Percentiles rank a stretch among this genome's conserved stretches.
These are phyloP conservation scores for Teunomyces panamensis DNA, from an alignment of 805 yeast species.

Conservation along the genomic window DNA sequence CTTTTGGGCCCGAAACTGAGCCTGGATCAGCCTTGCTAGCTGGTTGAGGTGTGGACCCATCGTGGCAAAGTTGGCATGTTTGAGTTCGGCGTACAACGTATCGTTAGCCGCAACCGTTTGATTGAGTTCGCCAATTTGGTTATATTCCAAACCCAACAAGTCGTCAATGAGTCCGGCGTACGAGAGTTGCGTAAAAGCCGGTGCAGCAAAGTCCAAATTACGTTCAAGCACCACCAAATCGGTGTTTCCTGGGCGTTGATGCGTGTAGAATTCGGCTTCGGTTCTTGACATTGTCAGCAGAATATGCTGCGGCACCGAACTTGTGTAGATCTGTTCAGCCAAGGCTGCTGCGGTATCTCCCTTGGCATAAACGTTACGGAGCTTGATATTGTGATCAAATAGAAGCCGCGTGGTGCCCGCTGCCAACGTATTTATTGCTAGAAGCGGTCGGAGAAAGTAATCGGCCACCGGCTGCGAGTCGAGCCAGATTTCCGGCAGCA, in stretches of 20 bases:
- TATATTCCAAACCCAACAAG: constrained; percentile 47
- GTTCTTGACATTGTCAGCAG: constrained; percentile 32
- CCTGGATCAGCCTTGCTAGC: constrained; percentile 68
- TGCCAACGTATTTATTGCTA: constrained; percentile 48
- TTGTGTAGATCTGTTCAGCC: constrained; percentile 36
- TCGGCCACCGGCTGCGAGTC: constrained; percentile 17
- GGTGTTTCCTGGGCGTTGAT: constrained; percentile 46
- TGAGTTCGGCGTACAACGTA: constrained; percentile 47
- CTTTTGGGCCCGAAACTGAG: constrained; percentile 59
- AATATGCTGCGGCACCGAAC: constrained; percentile 33
- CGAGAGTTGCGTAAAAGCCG: constrained; percentile 71
- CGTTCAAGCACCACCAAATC: constrained; percentile 82
- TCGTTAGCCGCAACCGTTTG: constrained; percentile 62
- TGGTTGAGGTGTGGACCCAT: constrained; percentile 72
- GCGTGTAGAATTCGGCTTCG: constrained; percentile 35
- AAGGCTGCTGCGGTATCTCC: constrained; percentile 57
- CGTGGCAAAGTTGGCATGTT: constrained; percentile 70
- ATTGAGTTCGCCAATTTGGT: constrained; percentile 37
- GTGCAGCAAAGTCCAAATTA: constrained; percentile 67
- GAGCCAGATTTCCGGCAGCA: constrained; percentile 24
- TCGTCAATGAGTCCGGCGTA: constrained; percentile 84
- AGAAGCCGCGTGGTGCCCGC: constrained; percentile 46
- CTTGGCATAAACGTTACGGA: constrained; percentile 56
- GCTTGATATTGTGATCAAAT: constrained; percentile 37
- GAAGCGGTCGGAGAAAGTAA: constrained; percentile 44